A percentile compares a stretch with the other conserved stretches of the same genome.
These are phyloP conservation scores for Royoungia palumana DNA, from an alignment of 768 basidiomycete species.

Conservation along the genomic window DNA sequence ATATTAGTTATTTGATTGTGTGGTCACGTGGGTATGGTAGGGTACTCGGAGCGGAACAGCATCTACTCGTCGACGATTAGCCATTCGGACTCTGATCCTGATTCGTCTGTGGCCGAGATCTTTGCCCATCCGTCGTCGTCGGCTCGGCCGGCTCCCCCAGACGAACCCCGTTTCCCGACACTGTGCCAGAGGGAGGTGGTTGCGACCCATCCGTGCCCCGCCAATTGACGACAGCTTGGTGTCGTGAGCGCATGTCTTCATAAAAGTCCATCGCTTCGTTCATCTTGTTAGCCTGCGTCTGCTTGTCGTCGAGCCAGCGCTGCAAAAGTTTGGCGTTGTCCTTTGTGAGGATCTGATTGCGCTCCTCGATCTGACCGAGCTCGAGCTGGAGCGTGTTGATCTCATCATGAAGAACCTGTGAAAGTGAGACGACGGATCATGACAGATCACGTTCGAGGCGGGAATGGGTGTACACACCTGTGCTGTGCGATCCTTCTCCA, in stretches of 20 bases:
- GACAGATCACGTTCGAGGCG: not conserved
- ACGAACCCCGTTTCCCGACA: conserved; percentile 44
- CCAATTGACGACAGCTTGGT: conserved; percentile 60
- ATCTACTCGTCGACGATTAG: conserved; percentile 58
- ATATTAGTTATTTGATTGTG: conserved; percentile 20
- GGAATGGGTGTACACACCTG: conserved; percentile 52
- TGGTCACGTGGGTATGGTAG: conserved; percentile 23
- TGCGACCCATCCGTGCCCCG: conserved; percentile 39
- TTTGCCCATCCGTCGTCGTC: conserved; percentile 65
- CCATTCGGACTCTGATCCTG: conserved; percentile 92
- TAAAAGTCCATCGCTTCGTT: conserved; percentile 91
- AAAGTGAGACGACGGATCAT: not conserved
- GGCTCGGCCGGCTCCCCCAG: conserved; percentile 35
- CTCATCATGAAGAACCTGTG: conserved; percentile 90
- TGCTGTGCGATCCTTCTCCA: conserved; percentile 83
- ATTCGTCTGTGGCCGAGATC: conserved; percentile 64
- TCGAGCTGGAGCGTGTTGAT: conserved; percentile 90
- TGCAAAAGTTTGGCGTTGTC: conserved; percentile 96
- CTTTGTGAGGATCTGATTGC: conserved; percentile 79
- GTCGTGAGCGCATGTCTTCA: conserved; percentile 78
- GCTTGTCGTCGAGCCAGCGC: conserved; percentile 95
- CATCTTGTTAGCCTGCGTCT: conserved; percentile 89
- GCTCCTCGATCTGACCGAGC: conserved; percentile 82
- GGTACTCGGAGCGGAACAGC: conserved; percentile 10
- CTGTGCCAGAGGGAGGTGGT: conserved; percentile 36